Evolutionary conservation across 768 basidiomycete genomes (phyloP), one percentile per base, ranked within the genome.

Genomic region (Lentinula edodes): DNA sequence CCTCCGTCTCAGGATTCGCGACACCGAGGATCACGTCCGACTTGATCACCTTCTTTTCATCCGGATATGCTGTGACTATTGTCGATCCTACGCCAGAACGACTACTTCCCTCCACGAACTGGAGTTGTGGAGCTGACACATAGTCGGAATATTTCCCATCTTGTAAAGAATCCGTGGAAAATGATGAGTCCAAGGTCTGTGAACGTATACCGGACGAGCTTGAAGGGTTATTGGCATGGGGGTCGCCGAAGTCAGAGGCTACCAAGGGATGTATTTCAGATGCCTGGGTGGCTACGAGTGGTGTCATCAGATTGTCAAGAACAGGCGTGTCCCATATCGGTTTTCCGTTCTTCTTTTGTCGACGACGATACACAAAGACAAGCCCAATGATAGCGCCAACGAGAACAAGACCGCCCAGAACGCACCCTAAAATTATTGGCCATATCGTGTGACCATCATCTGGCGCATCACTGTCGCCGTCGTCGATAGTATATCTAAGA

Each of bases 281-380:
- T 5, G 36, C 35, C n/a, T 20, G 53, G 20, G 35, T 10, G 32
- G 28, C 16, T 16, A 52, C 28, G n/a, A 34, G 51, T 52, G 51
- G 51, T 35, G 51, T 52, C 51, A 52, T 52, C 35, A 36, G 34
- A 23, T 56, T 45, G 2, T 43, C 55, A 8, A 56, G 41, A 12
- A 56, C 20, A 56, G 55, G 55, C 32, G 18, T 20, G 36, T 56
- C 55, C 55, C 55, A 56, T 43, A 45, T 56, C 55, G 55, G 55
- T 41, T 41, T 5, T n/a, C 5, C 23, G 13, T 41, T 42, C 36
- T 41, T 36, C 55, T 56, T 43, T 28, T 43, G 41, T 34, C 41
- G 55, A 43, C 38, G 32, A 56, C 41, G 55, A 34, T 32, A 43
- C 3, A 16, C 8, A 15, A 43, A 42, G 41, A 45, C n/a, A 39